Conservation (phyloP, 1,284 basidiomycete species). For the Rhizoctonia solani region DNA sequence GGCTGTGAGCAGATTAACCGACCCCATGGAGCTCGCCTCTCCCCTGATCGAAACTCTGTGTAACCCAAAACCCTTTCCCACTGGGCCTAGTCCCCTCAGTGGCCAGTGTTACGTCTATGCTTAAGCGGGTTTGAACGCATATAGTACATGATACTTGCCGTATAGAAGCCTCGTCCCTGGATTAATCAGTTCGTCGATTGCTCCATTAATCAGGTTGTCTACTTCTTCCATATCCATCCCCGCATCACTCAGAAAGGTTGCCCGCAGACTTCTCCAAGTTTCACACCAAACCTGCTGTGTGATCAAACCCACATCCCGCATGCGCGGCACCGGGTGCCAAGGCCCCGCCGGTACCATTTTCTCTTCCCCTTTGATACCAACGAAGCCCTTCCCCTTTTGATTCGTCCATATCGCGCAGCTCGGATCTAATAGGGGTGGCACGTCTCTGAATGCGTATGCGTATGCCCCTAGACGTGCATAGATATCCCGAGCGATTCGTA, state of each 20-base stretch:
- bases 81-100: neutral
- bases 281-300: slow-evolving; percentile 5
- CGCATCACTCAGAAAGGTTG: slow-evolving; percentile 1
- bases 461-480: slow-evolving; percentile 4
- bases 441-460: slow-evolving; percentile 16
- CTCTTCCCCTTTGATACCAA: neutral
- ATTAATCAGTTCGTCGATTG: neutral
- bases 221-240: slow-evolving; percentile 4
- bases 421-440: slow-evolving; percentile 1
- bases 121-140: slow-evolving; percentile 20
- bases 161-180: slow-evolving; percentile 9
- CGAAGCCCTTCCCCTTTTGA: slow-evolving; percentile 2
- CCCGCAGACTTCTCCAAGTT: neutral
- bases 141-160: slow-evolving; percentile 23
- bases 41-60: too few species aligned
- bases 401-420: neutral
- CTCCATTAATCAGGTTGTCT: neutral
- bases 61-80: too few species aligned
- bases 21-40: too few species aligned
- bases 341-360: slow-evolving; percentile 4
- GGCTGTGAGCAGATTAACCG: too few species aligned
- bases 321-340: slow-evolving; percentile 3
- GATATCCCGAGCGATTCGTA: slow-evolving; percentile 1
- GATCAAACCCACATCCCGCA: neutral
- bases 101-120: neutral